Evolutionary conservation across 2,329 filamentous ascomycete species (phyloP).

Genomic region (Sporothrix phasma): DNA sequence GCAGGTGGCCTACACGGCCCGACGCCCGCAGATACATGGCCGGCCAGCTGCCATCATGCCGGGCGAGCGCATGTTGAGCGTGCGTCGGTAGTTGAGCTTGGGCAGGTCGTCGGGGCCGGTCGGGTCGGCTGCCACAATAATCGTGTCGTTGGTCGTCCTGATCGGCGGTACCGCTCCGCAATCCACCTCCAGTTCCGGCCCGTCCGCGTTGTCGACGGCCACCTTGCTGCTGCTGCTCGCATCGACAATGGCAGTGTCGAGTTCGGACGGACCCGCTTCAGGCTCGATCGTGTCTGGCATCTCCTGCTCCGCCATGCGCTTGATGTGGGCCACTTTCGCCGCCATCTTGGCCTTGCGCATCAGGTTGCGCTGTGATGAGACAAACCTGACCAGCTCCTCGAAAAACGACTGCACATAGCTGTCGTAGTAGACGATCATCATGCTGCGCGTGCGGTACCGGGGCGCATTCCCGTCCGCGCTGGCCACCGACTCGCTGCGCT

Average conservation of each 20-base stretch:
- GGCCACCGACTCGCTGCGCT: constrained; percentile 42
- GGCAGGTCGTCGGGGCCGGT: constrained; percentile 23
- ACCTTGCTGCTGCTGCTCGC: neutral
- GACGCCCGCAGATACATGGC: constrained; percentile 22
- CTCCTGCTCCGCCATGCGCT: constrained; percentile 49
- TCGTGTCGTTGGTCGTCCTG: neutral
- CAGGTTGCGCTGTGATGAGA: constrained; percentile 70
- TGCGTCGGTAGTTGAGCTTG: constrained; percentile 30
- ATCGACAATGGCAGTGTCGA: too few relatives aligned
- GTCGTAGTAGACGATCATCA: constrained; percentile 89
- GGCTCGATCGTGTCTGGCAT: constrained; percentile 41
- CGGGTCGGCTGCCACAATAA: neutral
- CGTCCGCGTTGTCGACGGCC: neutral
- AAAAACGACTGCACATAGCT: constrained; percentile 75
- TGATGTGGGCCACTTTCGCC: constrained; percentile 59
- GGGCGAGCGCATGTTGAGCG: constrained; percentile 30
- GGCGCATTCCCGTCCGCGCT: constrained; percentile 38
- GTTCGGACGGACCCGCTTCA: constrained; percentile 23
- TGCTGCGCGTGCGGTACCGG: constrained; percentile 59
- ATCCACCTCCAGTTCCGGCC: neutral
- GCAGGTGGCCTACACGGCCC: constrained; percentile 2
- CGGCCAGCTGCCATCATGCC: constrained; percentile 22
- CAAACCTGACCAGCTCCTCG: constrained; percentile 70
- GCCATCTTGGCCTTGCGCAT: constrained; percentile 85
- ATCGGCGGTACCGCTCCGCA: neutral